These are phyloP conservation scores for Kwoniella europaea DNA, from an alignment of 768 basidiomycete genomes.

Conservation along the genomic window DNA sequence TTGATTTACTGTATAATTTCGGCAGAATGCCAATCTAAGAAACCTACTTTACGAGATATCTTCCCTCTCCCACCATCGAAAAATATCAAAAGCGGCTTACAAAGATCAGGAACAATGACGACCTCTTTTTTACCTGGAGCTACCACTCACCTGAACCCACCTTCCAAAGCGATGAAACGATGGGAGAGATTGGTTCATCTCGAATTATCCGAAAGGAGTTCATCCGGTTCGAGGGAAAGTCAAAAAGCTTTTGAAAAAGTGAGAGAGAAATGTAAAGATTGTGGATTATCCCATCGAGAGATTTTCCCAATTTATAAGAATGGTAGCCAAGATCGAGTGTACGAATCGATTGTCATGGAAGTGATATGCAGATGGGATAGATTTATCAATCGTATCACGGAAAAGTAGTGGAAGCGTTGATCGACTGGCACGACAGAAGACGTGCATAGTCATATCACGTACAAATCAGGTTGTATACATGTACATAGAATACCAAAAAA, in stretches of 20 bases:
- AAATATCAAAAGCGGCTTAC: conserved; percentile 17
- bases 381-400: conserved; percentile 33
- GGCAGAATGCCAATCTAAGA: conserved; percentile 51
- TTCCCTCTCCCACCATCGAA: conserved; percentile 42
- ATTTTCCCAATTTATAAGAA: conserved; percentile 48
- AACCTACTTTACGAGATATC: conserved; percentile 53
- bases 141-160: conserved; percentile 18
- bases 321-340: conserved; percentile 6
- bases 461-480: conserved; percentile 1
- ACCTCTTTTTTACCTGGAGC: conserved; percentile 45
- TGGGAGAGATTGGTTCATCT: conserved; percentile 55
- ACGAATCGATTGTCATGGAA: conserved; percentile 46
- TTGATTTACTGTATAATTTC: neutral
- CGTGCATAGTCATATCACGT: neutral
- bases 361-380: conserved; percentile 50
- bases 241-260: conserved; percentile 20
- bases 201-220: conserved; percentile 49
- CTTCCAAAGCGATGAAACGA: conserved; percentile 41
- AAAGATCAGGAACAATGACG: conserved; percentile 7
- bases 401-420: neutral
- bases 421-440: neutral
- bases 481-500: neutral
- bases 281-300: conserved; percentile 50
- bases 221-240: conserved; percentile 6
- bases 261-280: conserved; percentile 48